Evolutionary conservation across 495 filamentous ascomycete species (phyloP), one percentile per base, ranked within the genome.

Genomic region (Elaphomyces granulatus): DNA sequence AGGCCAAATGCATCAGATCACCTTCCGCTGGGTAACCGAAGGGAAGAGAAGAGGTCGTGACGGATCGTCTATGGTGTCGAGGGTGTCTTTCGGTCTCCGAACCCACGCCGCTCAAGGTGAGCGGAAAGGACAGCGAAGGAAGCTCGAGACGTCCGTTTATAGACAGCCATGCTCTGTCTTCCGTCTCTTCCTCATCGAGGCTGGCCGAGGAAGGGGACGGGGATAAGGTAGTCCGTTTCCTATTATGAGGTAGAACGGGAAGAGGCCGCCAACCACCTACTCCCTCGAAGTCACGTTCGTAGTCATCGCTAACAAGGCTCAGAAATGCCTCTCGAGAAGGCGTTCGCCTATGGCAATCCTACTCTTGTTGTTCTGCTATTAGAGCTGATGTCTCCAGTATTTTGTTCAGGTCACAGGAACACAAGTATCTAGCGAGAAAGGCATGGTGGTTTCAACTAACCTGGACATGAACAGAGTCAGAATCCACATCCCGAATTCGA

Each of bases 221-320:
- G 9, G 71, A 62, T 57, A 57, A 16, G 54, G 54, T 12, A 73
- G 43, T 4, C 44, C 53, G 2, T 14, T 37, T 46, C 1, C 47
- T 45, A 28, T 28, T 6, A 12, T 28, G 23, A 12, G 23, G 23
- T 12, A 28, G 23, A 12, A 6, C 40, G 3, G 44, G 35, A 20
- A 53, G 57, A 15, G 53, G 53, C 38, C 80, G 64, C 83, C 82
- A 87, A 1, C 84, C 84, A 9, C 84, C 84, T 2, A 92, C 69
- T n/a, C 83, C 84, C 60, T 92, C 84, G 48, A 80, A 92, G 58
- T 92, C 84, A 3, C 83, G 68, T 37, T 70, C 66, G 15, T 70
- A 48, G 36, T 63, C 52, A 8, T 54, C 53, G 48, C 59, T 58
- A 31, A 59, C 48, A 8, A 63, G 56, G 3, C 58, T 43, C 19